Base-by-base conservation (phyloP, 805 yeast species). In the Wickerhamomyces alni region DNA sequence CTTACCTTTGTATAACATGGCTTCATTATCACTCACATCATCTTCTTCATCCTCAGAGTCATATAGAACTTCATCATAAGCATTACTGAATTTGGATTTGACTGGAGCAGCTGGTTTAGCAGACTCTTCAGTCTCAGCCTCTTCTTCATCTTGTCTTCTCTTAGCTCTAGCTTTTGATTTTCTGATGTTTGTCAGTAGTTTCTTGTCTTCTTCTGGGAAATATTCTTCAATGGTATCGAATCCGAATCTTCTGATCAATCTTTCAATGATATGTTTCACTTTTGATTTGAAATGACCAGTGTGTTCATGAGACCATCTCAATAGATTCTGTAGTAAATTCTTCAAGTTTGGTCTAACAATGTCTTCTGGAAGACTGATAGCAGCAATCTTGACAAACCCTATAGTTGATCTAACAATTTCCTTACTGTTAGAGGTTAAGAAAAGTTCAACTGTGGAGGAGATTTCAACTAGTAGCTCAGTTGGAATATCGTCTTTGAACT, bases 241-340 rank as follows among this genome's bases (percentile, higher is more conserved):
- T n/a, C 98, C 96, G 57, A 87, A 87, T 57, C 88, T 80, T 59
- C 99, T 77, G 39, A 91, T 76, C 54, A 93, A 68, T 52, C 98
- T 77, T 70, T 93, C 99, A 46, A 93, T 69, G 39, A 93, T 83
- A 57, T 93, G 97, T 66, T 87, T 87, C 28, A 93, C 91, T 62
- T 87, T 91, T 12, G 89, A 76, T 59, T 87, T 88, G 73, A 93
- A 93, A 58, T 88, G 96, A 35, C 95, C 94, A 55, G 87, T 87
- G 63, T 91, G 97, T 59, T 89, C 97, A 59, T 87, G 93, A 31
- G 96, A 87, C 93, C 97, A 89, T 45, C 80, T 78, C 75, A 93
- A 70, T 54, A 93, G 72, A 52, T 85, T 82, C 19, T 74, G 69
- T 39, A 93, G 66, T 37, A 93, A 64, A 10, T 75, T 80, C 26